Evolutionary conservation across 352 stramenopile genomes (phyloP).

Genomic region (Phytophthora syringae): DNA sequence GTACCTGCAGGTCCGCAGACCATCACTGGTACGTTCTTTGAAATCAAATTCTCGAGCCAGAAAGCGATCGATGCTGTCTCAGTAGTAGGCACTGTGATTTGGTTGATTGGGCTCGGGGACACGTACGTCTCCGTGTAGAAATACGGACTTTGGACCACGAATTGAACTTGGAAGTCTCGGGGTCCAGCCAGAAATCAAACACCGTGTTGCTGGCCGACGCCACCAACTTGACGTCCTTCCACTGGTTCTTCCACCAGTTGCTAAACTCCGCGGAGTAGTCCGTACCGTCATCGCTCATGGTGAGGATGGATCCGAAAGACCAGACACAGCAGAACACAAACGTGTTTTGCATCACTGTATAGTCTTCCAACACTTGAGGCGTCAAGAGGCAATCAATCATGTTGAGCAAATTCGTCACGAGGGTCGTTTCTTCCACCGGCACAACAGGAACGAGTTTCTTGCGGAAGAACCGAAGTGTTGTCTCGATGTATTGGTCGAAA

Average conservation of each 20-base stretch:
- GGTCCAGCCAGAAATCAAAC: conserved; percentile 98
- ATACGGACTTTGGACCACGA: conserved; percentile 95
- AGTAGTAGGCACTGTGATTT: conserved; percentile 94
- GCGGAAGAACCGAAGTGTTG: conserved; percentile 93
- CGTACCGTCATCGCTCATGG: conserved; percentile 93
- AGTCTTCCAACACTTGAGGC: conserved; percentile 75
- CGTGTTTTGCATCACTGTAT: conserved; percentile 88
- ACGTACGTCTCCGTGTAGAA: conserved; percentile 93
- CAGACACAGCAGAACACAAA: conserved; percentile 97
- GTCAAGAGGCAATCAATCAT: conserved; percentile 95
- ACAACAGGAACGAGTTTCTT: conserved; percentile 94
- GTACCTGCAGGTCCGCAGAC: conserved; percentile 94
- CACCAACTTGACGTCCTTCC: conserved; percentile 96
- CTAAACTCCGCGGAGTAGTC: conserved; percentile 95
- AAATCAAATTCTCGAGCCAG: conserved; percentile 95
- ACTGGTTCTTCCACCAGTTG: conserved; percentile 96
- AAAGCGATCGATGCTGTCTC: conserved; percentile 96
- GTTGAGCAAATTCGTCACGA: conserved; percentile 93
- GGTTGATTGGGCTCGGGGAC: conserved; percentile 86
- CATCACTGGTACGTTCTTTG: conserved; percentile 92
- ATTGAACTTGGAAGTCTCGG: conserved; percentile 91
- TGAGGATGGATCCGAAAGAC: conserved; percentile 94
- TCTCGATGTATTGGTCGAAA: conserved; percentile 94
- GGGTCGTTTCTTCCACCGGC: conserved; percentile 93
- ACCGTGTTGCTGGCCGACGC: conserved; percentile 93